Evolutionary conservation across 192 early-diverging fungal species (phyloP), one percentile per base, ranked within the genome.

Genomic region (Gigaspora rosea): DNA sequence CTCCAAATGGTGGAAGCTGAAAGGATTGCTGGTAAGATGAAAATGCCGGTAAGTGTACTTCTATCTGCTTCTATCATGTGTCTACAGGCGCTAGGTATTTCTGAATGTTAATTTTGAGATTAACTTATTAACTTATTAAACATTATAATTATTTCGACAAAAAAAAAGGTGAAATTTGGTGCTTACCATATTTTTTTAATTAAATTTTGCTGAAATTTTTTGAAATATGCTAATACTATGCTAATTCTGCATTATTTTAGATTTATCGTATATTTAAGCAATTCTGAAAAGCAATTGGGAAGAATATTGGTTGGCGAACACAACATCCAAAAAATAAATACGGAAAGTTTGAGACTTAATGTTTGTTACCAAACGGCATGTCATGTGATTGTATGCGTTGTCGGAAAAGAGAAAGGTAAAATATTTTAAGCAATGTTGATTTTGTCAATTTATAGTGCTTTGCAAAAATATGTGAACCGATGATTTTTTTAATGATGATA

Each of bases 31-130:
- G 79, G 82, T 83, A 69, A 69, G n/a, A 75, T 65, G 94, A 95
- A 79, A 95, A 94, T 84, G 94, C 88, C 16, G 94, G 90, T 8
- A 85, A 91, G 54, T 86, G 91, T n/a, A n/a, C n/a, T n/a, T n/a
- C n/a, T n/a, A n/a, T n/a, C n/a, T 22, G 85, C 85, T 13, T 90
- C 92, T 22, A 90, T 90, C 85, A 83, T 94, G 83, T 88, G 86
- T 48, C 77, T 95, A 52, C 90, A 92, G 76, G 88, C 88, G 22
- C 77, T 95, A n/a, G 92, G 84, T 84, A 75, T 2, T 8, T 54
- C 8, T 35, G 15, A 41, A 18, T 56, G 36, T 1, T 18, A 36
- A 33, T 20, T 35, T 35, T 33, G 10, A 10, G 16, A n/a, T n/a
- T n/a, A n/a, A n/a, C n/a, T n/a, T n/a, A 10, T 54, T 18, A 54